Conservation (phyloP, 2,329 filamentous ascomycete genomes). For the Scytalidium lignicola region DNA sequence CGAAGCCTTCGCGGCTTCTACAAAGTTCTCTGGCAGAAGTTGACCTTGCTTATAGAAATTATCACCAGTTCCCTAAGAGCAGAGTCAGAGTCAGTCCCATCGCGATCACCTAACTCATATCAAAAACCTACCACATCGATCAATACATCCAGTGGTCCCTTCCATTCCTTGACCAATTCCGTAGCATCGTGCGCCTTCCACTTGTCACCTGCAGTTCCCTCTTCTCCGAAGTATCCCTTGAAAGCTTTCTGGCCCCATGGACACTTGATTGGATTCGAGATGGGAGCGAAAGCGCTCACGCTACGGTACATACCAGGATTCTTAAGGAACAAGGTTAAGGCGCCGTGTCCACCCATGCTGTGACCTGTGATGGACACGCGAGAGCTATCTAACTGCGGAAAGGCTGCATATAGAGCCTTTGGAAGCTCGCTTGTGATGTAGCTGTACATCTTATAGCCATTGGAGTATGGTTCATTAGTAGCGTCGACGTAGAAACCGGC, state of each 20-base stretch:
- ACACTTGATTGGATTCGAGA: constrained; percentile 77
- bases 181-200: constrained; percentile 93
- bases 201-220: constrained; percentile 53
- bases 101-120: neutral
- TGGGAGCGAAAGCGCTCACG: constrained; percentile 86
- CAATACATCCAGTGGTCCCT: constrained; percentile 64
- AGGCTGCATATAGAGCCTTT: constrained; percentile 64
- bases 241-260: constrained; percentile 98
- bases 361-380: constrained; percentile 86
- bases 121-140: constrained; percentile 72
- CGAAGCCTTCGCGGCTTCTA: constrained; percentile 69
- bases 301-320: constrained; percentile 86
- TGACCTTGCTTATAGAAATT: constrained; percentile 96
- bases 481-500: constrained; percentile 96
- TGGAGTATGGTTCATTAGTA: constrained; percentile 64
- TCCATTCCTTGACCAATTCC: constrained; percentile 75
- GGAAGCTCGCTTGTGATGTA: constrained; percentile 93
- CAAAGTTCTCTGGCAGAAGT: constrained; percentile 89
- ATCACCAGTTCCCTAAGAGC: constrained; percentile 73
- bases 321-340: constrained; percentile 85
- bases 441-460: constrained; percentile 88
- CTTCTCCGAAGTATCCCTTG: constrained; percentile 76
- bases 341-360: constrained; percentile 96
- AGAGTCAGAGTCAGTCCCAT: neutral
- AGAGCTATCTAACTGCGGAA: constrained; percentile 63